Percentiles rank a stretch among this genome's conserved stretches.
Conservation (phyloP, 192 early-diverging fungal species). For the Dissophora globulifera region DNA sequence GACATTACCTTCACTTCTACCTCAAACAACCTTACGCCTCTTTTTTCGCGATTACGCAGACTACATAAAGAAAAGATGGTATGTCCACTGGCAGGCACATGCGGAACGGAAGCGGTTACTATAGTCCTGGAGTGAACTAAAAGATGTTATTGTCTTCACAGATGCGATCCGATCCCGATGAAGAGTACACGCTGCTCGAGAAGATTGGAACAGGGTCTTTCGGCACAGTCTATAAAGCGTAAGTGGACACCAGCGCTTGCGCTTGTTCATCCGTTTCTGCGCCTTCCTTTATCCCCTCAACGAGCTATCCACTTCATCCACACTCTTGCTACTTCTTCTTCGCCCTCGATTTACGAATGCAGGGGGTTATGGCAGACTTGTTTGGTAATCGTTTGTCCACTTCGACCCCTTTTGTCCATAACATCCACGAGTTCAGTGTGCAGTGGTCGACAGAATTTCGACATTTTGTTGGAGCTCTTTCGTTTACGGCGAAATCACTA, state of each 20-base stretch:
- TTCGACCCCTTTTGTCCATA: not conserved
- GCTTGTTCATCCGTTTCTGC: not conserved
- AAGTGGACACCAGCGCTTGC: conserved; percentile 21
- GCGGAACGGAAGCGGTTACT: too few species aligned
- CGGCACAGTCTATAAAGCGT: conserved; percentile 67
- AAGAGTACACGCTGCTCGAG: conserved; percentile 59
- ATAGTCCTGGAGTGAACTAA: too few species aligned
- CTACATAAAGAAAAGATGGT: too few species aligned
- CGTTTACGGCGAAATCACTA: too few species aligned
- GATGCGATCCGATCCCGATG: conserved; percentile 54
- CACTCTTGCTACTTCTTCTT: too few species aligned
- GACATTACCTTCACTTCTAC: not conserved
- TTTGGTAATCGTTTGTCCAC: not conserved
- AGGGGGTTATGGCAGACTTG: too few species aligned
- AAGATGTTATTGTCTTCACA: too few species aligned
- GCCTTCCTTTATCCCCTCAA: too few species aligned
- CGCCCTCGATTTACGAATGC: too few species aligned
- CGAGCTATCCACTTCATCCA: too few species aligned
- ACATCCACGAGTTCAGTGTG: conserved; percentile 2
- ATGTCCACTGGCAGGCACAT: too few species aligned
- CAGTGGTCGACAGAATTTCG: conserved; percentile 1
- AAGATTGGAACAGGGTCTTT: conserved; percentile 65
- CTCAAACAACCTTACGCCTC: not conserved
- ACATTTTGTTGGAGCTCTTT: conserved; percentile 4
- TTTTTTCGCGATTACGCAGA: too few species aligned